phyloP scores from a whole-genome alignment of 176 grass and related monocot species.

The Chloris gayana region DNA sequence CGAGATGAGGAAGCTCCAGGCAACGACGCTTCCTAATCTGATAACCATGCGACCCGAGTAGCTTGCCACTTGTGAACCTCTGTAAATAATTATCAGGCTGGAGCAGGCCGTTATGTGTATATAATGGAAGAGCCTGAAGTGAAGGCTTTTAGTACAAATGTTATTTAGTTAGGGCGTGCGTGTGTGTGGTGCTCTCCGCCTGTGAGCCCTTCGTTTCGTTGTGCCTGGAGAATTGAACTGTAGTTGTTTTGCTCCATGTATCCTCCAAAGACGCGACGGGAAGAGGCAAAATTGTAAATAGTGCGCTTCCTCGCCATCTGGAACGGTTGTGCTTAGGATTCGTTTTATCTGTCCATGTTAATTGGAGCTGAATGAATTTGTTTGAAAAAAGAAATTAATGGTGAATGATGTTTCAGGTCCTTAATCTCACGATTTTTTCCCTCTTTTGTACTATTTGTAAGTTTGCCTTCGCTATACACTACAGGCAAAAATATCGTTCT shows the following conservation, averaged over 20 bases:
- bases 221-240: slow-evolving; percentile 10
- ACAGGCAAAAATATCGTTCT: background rate
- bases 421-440: background rate
- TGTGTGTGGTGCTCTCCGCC: background rate
- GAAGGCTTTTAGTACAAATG: background rate
- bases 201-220: background rate
- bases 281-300: slow-evolving; percentile 45
- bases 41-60: slow-evolving; percentile 75
- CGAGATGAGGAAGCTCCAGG: slow-evolving; percentile 83
- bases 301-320: slow-evolving; percentile 41
- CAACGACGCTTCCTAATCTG: slow-evolving; percentile 72
- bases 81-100: slow-evolving; percentile 38
- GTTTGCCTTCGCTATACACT: background rate
- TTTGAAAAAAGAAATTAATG: background rate
- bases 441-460: background rate
- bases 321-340: background rate
- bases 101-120: slow-evolving; percentile 4
- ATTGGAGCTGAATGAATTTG: background rate
- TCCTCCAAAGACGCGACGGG: slow-evolving; percentile 10
- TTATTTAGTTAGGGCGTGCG: background rate
- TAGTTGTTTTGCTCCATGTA: background rate
- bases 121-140: slow-evolving; percentile 13
- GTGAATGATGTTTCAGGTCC: background rate
- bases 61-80: background rate
- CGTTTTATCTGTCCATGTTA: background rate